Evolutionary conservation across 2,329 filamentous ascomycete species (phyloP).

Genomic region (Apiospora saccharicola): DNA sequence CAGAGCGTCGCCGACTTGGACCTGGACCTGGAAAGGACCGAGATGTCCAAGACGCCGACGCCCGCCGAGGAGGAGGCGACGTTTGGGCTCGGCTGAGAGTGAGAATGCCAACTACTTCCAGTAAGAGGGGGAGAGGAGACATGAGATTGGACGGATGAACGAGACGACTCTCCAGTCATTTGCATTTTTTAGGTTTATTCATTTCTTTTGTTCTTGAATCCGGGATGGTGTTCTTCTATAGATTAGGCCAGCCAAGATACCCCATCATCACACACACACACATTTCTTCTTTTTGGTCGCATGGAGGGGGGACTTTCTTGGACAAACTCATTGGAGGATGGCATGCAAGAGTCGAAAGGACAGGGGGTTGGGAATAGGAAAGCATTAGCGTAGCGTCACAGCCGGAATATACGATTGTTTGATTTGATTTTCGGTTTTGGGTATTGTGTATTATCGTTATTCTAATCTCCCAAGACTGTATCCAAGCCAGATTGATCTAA

Average conservation of each 20-base stretch:
- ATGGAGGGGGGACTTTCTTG: neutral
- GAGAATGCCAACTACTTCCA: neutral
- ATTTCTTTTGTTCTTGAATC: neutral
- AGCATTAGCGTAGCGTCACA: conserved; percentile 16
- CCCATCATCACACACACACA: conserved; percentile 10
- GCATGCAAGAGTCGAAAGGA: neutral
- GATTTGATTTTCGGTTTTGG: neutral
- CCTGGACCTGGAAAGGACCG: conserved; percentile 23
- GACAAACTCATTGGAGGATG: conserved; percentile 7
- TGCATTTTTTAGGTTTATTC: neutral
- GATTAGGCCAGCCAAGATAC: conserved; percentile 22
- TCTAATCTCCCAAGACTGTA: neutral
- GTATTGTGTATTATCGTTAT: neutral
- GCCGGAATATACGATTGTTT: conserved; percentile 5
- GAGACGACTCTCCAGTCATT: neutral
- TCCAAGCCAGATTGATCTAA: neutral
- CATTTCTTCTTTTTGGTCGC: neutral
- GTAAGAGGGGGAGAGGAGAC: neutral
- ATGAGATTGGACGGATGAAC: neutral
- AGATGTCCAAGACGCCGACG: conserved; percentile 29
- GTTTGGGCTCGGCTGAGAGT: conserved; percentile 34
- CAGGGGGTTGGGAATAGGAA: neutral
- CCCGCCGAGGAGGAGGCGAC: conserved; percentile 36
- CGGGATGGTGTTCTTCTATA: conserved; percentile 18
- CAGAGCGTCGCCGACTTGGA: conserved; percentile 31